phyloP scores from a whole-genome alignment of 2,329 filamentous ascomycete genomes.

The Coniochaeta hoffmannii region DNA sequence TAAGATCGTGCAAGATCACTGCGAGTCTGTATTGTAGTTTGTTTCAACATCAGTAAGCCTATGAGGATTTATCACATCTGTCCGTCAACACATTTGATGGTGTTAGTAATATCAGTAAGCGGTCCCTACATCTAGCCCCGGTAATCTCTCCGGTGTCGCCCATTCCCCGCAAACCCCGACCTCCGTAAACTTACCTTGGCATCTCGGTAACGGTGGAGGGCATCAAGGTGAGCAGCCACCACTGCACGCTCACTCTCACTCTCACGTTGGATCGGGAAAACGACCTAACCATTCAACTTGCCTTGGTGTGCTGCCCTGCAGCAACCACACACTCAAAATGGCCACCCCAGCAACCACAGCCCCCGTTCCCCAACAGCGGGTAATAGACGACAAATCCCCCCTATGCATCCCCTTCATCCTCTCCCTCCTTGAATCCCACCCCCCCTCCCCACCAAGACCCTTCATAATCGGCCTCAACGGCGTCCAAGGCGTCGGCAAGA shows the following conservation, averaged over 20 bases:
- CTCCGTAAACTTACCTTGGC: not conserved
- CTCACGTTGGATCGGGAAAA: not conserved
- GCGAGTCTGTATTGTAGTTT: no score
- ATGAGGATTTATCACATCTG: no score
- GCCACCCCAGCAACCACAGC: slow-evolving; percentile 17
- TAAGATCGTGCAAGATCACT: no score
- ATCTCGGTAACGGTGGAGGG: not conserved
- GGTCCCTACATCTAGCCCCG: not conserved
- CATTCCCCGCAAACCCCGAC: not conserved
- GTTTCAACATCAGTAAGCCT: no score
- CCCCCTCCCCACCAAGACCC: slow-evolving; percentile 26
- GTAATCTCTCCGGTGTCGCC: not conserved
- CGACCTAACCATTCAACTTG: not conserved
- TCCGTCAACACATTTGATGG: not conserved
- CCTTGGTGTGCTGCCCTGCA: no score
- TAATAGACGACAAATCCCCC: slow-evolving; percentile 70
- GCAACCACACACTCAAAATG: slow-evolving; percentile 13
- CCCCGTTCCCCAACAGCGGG: slow-evolving; percentile 23
- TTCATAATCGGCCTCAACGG: slow-evolving; percentile 87
- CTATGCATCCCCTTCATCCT: slow-evolving; percentile 73
- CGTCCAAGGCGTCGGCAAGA: slow-evolving; percentile 88
- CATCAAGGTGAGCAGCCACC: not conserved
- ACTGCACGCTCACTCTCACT: no score
- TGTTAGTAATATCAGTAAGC: not conserved
- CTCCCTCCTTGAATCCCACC: slow-evolving; percentile 40